A percentile compares a stretch with the other conserved stretches of the same genome.
phyloP scores from a whole-genome alignment of 2,329 filamentous ascomycete species.

The Xylaria sp. region DNA sequence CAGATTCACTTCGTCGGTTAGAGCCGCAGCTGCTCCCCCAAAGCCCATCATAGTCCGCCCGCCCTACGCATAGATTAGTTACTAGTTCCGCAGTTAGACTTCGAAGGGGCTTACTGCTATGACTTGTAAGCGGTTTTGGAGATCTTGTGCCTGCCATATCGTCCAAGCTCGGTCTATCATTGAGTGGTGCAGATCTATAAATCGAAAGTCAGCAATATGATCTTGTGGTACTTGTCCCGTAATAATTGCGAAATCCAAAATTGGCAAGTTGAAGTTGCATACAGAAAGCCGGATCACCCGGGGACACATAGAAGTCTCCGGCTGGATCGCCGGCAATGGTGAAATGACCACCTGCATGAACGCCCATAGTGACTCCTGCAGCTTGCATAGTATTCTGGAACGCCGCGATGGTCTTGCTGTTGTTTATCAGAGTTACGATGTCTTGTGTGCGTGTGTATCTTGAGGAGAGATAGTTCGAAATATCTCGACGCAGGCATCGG shows the following conservation, averaged over 20 bases:
- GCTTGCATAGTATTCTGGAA: constrained; percentile 54
- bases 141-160: constrained; percentile 36
- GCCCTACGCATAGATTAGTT: constrained; percentile 28
- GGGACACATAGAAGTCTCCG: constrained; percentile 48
- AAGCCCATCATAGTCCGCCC: constrained; percentile 31
- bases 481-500: constrained; percentile 58
- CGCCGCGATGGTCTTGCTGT: constrained; percentile 45
- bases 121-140: constrained; percentile 34
- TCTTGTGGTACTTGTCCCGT: too few relatives aligned
- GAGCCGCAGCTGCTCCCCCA: constrained; percentile 18
- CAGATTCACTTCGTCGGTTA: constrained; percentile 32
- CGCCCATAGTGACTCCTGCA: constrained; percentile 42
- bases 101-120: constrained; percentile 36
- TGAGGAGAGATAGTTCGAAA: constrained; percentile 47
- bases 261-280: background rate
- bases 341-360: constrained; percentile 55
- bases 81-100: background rate
- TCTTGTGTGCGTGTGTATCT: constrained; percentile 39
- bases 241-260: background rate
- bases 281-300: constrained; percentile 46
- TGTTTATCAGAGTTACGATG: constrained; percentile 48
- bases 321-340: constrained; percentile 53
- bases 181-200: constrained; percentile 33
- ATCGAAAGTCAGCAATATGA: background rate
- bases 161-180: constrained; percentile 38